Percentiles rank a stretch among this genome's conserved stretches.
phyloP scores from a whole-genome alignment of 768 basidiomycete species.

The Podaxis sp. region DNA sequence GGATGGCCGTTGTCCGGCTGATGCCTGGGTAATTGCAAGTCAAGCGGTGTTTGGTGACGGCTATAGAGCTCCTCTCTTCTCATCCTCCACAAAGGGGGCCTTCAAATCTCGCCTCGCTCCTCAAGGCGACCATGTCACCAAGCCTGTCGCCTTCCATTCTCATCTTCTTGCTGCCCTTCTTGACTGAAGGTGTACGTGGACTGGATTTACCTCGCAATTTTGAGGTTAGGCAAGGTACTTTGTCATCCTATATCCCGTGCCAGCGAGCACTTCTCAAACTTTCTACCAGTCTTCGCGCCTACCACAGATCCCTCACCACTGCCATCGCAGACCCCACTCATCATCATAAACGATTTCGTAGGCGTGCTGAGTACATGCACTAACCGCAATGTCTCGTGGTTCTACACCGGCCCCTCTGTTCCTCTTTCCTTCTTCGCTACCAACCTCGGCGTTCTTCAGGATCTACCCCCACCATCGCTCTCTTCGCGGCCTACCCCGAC shows the following conservation, averaged over 20 bases:
- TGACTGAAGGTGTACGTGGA: conserved; percentile 15
- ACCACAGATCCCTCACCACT: neutral
- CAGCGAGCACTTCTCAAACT: neutral
- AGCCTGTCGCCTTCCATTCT: neutral
- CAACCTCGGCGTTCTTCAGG: conserved; percentile 22
- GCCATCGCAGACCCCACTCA: neutral
- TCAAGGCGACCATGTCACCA: neutral
- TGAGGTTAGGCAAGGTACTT: conserved; percentile 21
- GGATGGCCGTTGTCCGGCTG: conserved; percentile 5
- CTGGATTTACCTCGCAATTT: conserved; percentile 32
- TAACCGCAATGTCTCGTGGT: conserved; percentile 5
- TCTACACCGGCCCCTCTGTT: conserved; percentile 5
- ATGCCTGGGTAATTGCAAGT: neutral
- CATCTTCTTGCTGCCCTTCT: conserved; percentile 1
- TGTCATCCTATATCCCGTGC: conserved; percentile 19
- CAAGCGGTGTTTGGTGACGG: neutral
- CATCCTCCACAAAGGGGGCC: neutral
- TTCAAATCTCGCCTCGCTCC: neutral
- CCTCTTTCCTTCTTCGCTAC: conserved; percentile 6
- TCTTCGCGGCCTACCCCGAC: conserved; percentile 1
- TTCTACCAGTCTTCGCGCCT: neutral
- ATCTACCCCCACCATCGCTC: conserved; percentile 8
- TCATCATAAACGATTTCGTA: neutral
- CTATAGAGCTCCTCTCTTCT: neutral
- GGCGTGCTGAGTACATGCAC: conserved; percentile 4